These are phyloP conservation scores for Aeminium ludgeri DNA, from an alignment of 495 filamentous ascomycete genomes.

Conservation along the genomic window DNA sequence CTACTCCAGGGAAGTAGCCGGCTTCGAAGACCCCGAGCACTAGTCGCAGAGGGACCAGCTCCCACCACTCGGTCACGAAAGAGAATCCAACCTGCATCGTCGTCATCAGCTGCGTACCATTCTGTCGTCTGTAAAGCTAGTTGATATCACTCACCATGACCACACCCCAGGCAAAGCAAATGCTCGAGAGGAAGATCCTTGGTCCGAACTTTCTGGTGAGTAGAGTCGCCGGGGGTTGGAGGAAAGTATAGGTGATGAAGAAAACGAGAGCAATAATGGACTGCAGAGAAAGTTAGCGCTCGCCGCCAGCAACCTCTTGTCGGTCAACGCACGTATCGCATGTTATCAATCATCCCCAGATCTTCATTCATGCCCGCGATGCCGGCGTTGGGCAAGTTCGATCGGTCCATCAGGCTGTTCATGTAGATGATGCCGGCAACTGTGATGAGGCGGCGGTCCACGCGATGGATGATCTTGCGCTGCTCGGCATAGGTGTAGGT, in stretches of 20 bases:
- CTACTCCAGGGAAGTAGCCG: slow-evolving; percentile 13
- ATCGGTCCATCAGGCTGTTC: slow-evolving; percentile 50
- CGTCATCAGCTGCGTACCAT: too few relatives aligned
- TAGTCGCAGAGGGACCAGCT: slow-evolving; percentile 11
- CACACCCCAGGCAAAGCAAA: slow-evolving; percentile 9
- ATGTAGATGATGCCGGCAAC: slow-evolving; percentile 51
- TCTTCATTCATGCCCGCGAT: slow-evolving; percentile 24
- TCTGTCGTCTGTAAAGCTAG: too few relatives aligned
- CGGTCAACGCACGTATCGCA: not conserved
- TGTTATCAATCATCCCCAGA: not conserved
- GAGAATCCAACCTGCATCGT: not conserved
- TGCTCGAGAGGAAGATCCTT: slow-evolving; percentile 12
- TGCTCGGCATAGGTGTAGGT: slow-evolving; percentile 13
- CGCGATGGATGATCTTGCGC: slow-evolving; percentile 35
- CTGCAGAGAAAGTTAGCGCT: too few relatives aligned
- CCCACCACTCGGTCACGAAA: slow-evolving; percentile 8
- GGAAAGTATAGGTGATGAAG: slow-evolving; percentile 17
- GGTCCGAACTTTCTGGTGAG: slow-evolving; percentile 12
- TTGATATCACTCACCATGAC: too few relatives aligned
- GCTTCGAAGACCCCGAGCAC: slow-evolving; percentile 14
- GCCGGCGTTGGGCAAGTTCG: slow-evolving; percentile 45
- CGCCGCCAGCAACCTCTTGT: too few relatives aligned
- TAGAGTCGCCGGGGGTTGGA: slow-evolving; percentile 14
- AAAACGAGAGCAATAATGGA: slow-evolving; percentile 10
- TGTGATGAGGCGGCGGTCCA: slow-evolving; percentile 46